These are phyloP conservation scores for Dendrothele bispora DNA, from an alignment of 768 basidiomycete species.

Conservation along the genomic window DNA sequence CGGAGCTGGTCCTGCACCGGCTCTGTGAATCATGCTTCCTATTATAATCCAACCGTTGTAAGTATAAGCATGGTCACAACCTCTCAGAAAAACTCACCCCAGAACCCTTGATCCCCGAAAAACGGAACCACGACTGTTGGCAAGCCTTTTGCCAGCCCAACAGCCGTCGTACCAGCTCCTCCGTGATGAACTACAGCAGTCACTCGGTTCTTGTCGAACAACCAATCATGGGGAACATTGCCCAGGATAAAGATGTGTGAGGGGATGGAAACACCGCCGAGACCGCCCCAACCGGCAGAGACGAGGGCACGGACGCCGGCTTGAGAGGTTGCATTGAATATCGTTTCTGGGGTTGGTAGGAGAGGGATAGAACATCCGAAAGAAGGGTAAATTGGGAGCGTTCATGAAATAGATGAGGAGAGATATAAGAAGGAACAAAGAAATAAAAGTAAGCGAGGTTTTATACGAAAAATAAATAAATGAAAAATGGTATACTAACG, in stretches of 20 bases:
- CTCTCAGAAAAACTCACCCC: conserved; percentile 35
- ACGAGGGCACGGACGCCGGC: conserved; percentile 61
- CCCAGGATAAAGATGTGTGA: conserved; percentile 59
- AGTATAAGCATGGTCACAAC: conserved; percentile 22
- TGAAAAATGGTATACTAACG: too few relatives aligned
- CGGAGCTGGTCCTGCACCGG: conserved; percentile 62
- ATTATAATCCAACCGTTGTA: conserved; percentile 17
- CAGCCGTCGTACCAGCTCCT: conserved; percentile 67
- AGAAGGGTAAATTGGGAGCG: not conserved
- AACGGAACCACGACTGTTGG: conserved; percentile 66
- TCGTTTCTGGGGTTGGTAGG: conserved; percentile 36
- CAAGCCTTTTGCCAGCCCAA: conserved; percentile 56
- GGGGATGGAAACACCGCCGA: conserved; percentile 54
- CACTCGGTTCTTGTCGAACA: conserved; percentile 55
- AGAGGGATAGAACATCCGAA: not conserved
- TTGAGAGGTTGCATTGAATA: conserved; percentile 56
- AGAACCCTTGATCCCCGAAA: conserved; percentile 65
- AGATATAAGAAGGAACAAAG: not conserved
- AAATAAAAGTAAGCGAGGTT: too few relatives aligned
- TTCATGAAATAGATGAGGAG: not conserved
- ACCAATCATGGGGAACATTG: conserved; percentile 70
- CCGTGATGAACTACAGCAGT: conserved; percentile 64
- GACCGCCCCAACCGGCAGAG: conserved; percentile 66
- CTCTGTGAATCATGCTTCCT: conserved; percentile 63
- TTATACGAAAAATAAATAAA: too few relatives aligned